Evolutionary conservation across 306 rosid genomes (phyloP).

Genomic region (Hippophae gyantsensis): DNA sequence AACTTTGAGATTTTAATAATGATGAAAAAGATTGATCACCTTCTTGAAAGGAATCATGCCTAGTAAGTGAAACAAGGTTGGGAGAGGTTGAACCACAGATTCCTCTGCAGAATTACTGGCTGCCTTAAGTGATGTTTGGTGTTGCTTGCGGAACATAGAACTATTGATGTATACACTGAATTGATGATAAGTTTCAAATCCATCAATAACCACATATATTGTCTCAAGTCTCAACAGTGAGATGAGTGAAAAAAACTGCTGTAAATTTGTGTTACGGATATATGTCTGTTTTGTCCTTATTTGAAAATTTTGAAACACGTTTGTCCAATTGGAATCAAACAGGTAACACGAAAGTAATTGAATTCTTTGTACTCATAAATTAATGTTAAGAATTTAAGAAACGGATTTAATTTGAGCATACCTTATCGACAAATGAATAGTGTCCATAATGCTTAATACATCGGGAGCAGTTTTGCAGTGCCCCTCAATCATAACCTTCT

Average conservation of each 20-base stretch:
- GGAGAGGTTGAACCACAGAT: slow-evolving; percentile 77
- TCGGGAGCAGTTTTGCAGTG: slow-evolving; percentile 59
- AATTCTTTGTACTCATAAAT: not conserved
- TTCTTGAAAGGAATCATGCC: slow-evolving; percentile 67
- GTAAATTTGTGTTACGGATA: no score
- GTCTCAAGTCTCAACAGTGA: not conserved
- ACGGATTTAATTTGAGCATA: slow-evolving; percentile 13
- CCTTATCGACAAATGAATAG: slow-evolving; percentile 65
- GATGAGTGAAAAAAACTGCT: not conserved
- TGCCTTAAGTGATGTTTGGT: slow-evolving; percentile 58
- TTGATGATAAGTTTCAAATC: slow-evolving; percentile 8
- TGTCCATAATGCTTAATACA: slow-evolving; percentile 68
- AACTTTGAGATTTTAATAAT: not conserved
- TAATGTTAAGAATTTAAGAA: not conserved
- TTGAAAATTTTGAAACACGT: no score
- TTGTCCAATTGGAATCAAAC: not conserved
- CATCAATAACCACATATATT: slow-evolving; percentile 6
- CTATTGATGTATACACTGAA: slow-evolving; percentile 67
- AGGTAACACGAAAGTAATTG: not conserved
- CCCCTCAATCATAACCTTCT: slow-evolving; percentile 61
- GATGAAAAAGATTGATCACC: slow-evolving; percentile 32
- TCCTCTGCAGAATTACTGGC: slow-evolving; percentile 56
- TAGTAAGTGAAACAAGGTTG: slow-evolving; percentile 67
- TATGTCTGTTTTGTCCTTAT: no score
- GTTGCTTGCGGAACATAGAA: slow-evolving; percentile 57